Base-by-base conservation (phyloP, 108 stramenopile species). In the Nitzschia sp. region DNA sequence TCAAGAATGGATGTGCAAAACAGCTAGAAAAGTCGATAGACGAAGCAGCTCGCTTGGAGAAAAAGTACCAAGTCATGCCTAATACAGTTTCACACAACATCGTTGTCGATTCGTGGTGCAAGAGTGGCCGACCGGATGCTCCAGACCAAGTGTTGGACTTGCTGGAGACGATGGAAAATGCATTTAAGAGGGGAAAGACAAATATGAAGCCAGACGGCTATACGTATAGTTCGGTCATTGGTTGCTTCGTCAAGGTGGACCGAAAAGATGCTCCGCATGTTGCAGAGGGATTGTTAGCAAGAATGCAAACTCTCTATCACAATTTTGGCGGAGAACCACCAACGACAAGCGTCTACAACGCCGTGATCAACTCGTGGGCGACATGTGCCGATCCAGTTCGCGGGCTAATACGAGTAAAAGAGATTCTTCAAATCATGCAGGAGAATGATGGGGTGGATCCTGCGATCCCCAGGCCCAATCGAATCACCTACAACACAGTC, bases 281-380 rank as follows among this genome's bases (percentile, higher is more conserved):
- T 16, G 80, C 86, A 11, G 60, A 68, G 13, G 71, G 74, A 16
- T 32, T 87, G 17, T 58, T 84, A 54, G 25, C 28, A 38, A 60
- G 72, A 31, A 78, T 82, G 81, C 59, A 73, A 56, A 66, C 77
- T 55, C 45, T 76, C 33, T 54, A 79, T 17, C 69, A 58, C 19
- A 57, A 50, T 30, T 62, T 36, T 59, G 69, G 57, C 57, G 79
- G 83, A 25, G 46, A 68, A n/a, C 73, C 79, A 59, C 53, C 73
- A 57, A 30, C 63, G 67, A 59, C 66, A 45, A 29, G 34, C 28
- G 30, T 73, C 2, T 85, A 83, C 78, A 86, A 86, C 55, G 66
- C 77, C 17, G 83, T 82, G 0, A 45, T 87, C 30, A 83, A 82
- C 57, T 79, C 86, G 16, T 87, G 76, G 78, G 86, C 86, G 34